Percentiles rank a stretch among this genome's conserved stretches.
Conservation (phyloP, 2,329 filamentous ascomycete genomes). For the Xylaria sp. region DNA sequence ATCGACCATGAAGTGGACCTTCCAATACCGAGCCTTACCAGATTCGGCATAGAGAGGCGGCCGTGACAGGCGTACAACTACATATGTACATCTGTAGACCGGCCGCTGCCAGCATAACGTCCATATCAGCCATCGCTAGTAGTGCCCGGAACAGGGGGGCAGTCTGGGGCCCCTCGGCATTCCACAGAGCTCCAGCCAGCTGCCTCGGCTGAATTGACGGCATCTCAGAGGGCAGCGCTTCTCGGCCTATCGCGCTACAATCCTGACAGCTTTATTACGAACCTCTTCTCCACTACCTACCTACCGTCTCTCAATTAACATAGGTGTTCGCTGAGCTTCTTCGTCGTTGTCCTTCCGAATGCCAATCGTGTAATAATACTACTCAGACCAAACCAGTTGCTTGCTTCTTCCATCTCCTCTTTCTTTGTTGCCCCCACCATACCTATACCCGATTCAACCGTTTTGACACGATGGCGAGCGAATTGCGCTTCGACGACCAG, state of each 20-base stretch:
- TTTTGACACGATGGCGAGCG: constrained; percentile 34
- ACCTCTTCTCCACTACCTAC: constrained; percentile 1
- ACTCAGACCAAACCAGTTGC: background rate
- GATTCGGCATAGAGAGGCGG: constrained; percentile 10
- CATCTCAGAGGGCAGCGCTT: constrained; percentile 23
- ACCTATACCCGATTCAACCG: constrained; percentile 11
- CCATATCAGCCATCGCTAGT: too few relatives aligned
- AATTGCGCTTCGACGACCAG: constrained; percentile 79
- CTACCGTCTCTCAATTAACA: background rate
- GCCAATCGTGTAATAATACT: constrained; percentile 17
- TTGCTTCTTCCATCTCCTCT: constrained; percentile 1
- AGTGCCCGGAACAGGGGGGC: constrained; percentile 1
- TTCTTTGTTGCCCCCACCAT: constrained; percentile 2
- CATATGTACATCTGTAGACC: too few relatives aligned
- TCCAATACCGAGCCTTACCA: too few relatives aligned
- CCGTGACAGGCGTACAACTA: background rate
- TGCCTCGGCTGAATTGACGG: constrained; percentile 38
- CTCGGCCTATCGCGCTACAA: background rate
- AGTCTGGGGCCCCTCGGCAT: constrained; percentile 34
- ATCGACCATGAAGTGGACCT: constrained; percentile 5
- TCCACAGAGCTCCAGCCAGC: constrained; percentile 30
- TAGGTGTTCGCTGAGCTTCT: constrained; percentile 3
- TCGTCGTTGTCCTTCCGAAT: constrained; percentile 5
- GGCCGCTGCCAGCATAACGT: too few relatives aligned
- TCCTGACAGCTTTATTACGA: constrained; percentile 13